Percentiles rank a stretch among this genome's conserved stretches.
Conservation (phyloP, 495 filamentous ascomycete genomes). For the Penicillium pulvis region DNA sequence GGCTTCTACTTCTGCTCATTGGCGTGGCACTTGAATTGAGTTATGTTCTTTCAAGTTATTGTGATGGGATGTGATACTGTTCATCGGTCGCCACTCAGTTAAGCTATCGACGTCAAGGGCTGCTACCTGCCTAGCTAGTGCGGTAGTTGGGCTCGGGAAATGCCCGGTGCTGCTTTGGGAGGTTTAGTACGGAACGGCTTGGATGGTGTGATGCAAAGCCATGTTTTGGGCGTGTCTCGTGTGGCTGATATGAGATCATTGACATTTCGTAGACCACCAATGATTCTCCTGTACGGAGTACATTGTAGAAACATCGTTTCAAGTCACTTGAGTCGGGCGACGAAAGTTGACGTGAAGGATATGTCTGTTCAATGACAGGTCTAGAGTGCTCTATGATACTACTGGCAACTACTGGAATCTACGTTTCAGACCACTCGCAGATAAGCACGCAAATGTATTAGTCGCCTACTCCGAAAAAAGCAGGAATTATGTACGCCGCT, state of each 20-base stretch:
- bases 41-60: background rate
- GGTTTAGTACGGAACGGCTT: background rate
- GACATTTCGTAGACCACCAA: background rate
- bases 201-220: slow-evolving; percentile 1
- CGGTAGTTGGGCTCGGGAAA: too few relatives aligned
- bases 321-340: background rate
- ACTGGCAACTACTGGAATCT: background rate
- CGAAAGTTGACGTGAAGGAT: background rate
- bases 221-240: background rate
- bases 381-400: background rate
- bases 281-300: too few relatives aligned
- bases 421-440: background rate
- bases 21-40: background rate
- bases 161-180: too few relatives aligned
- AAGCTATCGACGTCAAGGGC: background rate
- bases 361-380: background rate
- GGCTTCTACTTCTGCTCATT: background rate
- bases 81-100: background rate
- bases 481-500: slow-evolving; percentile 23
- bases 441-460: slow-evolving; percentile 20
- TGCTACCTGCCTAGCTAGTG: background rate
- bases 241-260: background rate
- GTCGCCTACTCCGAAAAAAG: slow-evolving; percentile 15
- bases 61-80: background rate
- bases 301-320: background rate